A percentile compares a stretch with the other conserved stretches of the same genome.
These are phyloP conservation scores for Trichoderma semiorbis DNA, from an alignment of 2,329 filamentous ascomycete species.

Conservation along the genomic window DNA sequence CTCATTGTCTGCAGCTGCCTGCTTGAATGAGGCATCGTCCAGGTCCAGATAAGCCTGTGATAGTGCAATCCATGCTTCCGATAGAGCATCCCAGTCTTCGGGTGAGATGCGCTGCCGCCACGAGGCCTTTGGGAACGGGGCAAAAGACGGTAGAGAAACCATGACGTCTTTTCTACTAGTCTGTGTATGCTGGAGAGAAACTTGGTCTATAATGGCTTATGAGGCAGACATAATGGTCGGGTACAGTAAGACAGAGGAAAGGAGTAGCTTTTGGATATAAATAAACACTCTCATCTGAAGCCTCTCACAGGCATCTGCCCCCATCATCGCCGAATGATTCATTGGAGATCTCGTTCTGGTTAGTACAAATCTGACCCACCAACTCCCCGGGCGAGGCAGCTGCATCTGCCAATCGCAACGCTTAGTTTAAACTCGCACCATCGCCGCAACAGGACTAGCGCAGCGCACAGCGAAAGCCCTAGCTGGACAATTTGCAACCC, in stretches of 20 bases:
- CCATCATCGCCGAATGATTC: conserved; percentile 23
- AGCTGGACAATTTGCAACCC: conserved; percentile 10
- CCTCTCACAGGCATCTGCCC: conserved; percentile 14
- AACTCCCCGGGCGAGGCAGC: background rate
- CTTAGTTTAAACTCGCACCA: background rate
- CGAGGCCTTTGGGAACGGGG: conserved; percentile 67
- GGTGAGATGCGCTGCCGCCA: conserved; percentile 64
- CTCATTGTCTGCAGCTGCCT: conserved; percentile 50
- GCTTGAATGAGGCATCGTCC: conserved; percentile 52
- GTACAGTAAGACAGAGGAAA: background rate
- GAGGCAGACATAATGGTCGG: background rate
- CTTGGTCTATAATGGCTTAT: background rate
- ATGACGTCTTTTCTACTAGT: background rate
- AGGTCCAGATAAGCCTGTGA: conserved; percentile 62
- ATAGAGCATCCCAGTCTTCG: conserved; percentile 72
- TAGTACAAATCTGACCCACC: background rate
- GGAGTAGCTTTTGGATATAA: background rate
- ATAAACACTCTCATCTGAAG: background rate
- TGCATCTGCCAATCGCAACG: conserved; percentile 17
- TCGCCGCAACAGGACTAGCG: conserved; percentile 21
- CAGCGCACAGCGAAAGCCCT: conserved; percentile 23
- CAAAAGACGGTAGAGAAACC: conserved; percentile 62
- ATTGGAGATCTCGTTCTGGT: conserved; percentile 1
- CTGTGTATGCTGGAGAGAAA: background rate
- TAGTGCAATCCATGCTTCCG: conserved; percentile 73